phyloP scores from a whole-genome alignment of 768 basidiomycete genomes.

The Russula emetica region DNA sequence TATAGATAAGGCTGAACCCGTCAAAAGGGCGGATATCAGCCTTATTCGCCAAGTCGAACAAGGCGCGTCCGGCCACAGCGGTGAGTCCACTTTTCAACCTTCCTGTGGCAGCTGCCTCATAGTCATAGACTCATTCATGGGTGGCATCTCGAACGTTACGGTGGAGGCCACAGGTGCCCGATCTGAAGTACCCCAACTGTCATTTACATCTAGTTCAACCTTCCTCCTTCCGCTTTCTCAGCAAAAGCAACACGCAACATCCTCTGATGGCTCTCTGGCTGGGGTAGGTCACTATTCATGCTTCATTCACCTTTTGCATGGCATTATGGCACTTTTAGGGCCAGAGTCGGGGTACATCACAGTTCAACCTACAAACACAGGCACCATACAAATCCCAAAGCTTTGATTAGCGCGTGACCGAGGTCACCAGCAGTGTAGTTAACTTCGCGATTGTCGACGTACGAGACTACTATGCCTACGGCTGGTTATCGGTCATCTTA shows the following conservation, averaged over 20 bases:
- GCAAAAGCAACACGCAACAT: neutral
- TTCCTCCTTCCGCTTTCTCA: neutral
- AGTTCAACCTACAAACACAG: conserved; percentile 16
- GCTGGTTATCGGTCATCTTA: no score
- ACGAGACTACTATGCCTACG: no score
- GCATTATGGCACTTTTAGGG: neutral
- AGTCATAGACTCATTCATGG: neutral
- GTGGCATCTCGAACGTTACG: neutral
- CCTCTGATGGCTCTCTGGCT: neutral
- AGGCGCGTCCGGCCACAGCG: neutral
- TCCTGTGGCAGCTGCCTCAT: neutral
- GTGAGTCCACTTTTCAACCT: neutral
- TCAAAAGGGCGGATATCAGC: conserved; percentile 18
- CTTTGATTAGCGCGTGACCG: neutral
- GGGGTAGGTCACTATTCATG: neutral
- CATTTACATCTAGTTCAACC: conserved; percentile 14
- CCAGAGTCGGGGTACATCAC: conserved; percentile 1
- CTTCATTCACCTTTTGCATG: neutral
- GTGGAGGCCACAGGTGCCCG: neutral
- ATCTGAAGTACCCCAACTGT: neutral
- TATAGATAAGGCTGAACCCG: conserved; percentile 20
- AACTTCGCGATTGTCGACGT: no score
- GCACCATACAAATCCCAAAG: conserved; percentile 13
- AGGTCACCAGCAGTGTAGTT: no score
- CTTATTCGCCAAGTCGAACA: conserved; percentile 22